These are phyloP conservation scores for Gnomoniopsis smithogilvyi DNA, from an alignment of 2,329 filamentous ascomycete species.

Conservation along the genomic window DNA sequence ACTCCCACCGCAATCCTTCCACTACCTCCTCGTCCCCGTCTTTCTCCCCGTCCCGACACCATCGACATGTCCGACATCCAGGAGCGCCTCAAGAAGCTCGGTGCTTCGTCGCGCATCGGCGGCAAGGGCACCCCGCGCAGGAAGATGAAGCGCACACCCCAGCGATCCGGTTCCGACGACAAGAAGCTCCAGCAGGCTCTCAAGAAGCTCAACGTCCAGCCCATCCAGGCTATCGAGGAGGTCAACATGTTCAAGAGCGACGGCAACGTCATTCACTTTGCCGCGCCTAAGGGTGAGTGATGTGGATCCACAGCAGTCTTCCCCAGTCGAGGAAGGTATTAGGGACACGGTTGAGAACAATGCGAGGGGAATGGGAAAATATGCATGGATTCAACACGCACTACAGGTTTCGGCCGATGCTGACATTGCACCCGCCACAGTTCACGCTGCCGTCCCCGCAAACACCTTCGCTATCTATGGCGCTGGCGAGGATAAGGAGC, in stretches of 20 bases:
- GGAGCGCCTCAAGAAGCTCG: conserved; percentile 59
- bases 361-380: not conserved
- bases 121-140: conserved; percentile 97
- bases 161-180: conserved; percentile 90
- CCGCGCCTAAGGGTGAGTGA: conserved; percentile 82
- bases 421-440: conserved; percentile 42
- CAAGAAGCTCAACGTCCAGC: conserved; percentile 99
- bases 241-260: conserved; percentile 99
- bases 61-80: conserved; percentile 51
- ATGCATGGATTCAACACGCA: not conserved
- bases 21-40: conserved; percentile 14
- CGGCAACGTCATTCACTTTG: conserved; percentile 99
- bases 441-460: conserved; percentile 93
- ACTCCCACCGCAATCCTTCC: conserved; percentile 14
- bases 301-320: not conserved
- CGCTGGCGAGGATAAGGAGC: conserved; percentile 98
- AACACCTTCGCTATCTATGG: conserved; percentile 99
- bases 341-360: not conserved
- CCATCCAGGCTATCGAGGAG: conserved; percentile 99
- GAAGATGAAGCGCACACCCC: conserved; percentile 98
- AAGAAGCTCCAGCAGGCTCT: conserved; percentile 97
- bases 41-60: conserved; percentile 11
- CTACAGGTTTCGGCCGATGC: not conserved
- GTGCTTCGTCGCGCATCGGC: conserved; percentile 60
- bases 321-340: not conserved